phyloP scores from a whole-genome alignment of 108 stramenopile species.

The Pseudonitzschia multistriata region DNA sequence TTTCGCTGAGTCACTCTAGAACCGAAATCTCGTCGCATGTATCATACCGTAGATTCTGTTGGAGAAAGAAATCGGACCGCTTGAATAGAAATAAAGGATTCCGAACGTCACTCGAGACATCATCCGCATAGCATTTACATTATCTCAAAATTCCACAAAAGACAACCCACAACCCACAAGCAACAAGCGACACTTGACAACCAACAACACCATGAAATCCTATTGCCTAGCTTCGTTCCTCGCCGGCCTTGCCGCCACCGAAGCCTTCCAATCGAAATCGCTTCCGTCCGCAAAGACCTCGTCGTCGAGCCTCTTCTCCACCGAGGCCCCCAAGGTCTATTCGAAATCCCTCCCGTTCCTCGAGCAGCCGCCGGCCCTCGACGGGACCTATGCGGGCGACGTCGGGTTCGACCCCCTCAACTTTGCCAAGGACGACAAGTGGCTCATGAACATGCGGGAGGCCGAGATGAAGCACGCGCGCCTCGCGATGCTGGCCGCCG shows the following conservation, averaged over 20 bases:
- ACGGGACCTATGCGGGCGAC: conserved; percentile 67
- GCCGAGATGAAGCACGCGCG: conserved; percentile 93
- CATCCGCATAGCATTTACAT: not conserved
- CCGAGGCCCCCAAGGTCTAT: not conserved
- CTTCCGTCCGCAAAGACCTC: not conserved
- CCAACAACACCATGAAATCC: not conserved
- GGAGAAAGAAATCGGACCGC: not conserved
- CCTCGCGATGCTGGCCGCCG: conserved; percentile 88
- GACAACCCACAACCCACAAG: not conserved
- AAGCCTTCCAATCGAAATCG: not conserved
- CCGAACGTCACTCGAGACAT: not conserved
- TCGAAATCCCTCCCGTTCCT: conserved; percentile 66
- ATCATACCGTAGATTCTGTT: not conserved
- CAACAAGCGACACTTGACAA: not conserved
- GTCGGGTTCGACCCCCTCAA: conserved; percentile 93
- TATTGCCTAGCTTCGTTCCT: not conserved
- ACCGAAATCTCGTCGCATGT: not conserved
- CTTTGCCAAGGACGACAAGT: conserved; percentile 63
- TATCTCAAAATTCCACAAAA: not conserved
- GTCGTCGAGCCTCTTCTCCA: not conserved
- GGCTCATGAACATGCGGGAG: conserved; percentile 61
- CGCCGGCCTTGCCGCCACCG: not conserved
- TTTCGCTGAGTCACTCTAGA: not conserved
- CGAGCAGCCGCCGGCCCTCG: conserved; percentile 58
- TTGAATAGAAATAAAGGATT: not conserved